phyloP scores from a whole-genome alignment of 2,329 filamentous ascomycete genomes.

The Hymenoscyphus fraxineus region DNA sequence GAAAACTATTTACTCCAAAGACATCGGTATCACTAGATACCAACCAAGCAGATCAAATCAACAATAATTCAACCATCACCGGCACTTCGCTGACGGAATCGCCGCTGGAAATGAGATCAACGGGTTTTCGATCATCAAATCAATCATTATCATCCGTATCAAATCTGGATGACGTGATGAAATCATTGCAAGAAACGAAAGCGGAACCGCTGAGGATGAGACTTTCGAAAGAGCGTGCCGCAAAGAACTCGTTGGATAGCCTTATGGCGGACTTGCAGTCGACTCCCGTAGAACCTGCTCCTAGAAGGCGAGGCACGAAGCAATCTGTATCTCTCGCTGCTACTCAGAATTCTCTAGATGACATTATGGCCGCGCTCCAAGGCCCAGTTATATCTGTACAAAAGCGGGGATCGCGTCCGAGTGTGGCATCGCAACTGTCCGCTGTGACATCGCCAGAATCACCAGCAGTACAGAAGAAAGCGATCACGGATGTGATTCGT shows the following conservation, averaged over 20 bases:
- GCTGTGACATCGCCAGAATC: background rate
- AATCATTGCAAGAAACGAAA: conserved; percentile 2
- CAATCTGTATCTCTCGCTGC: conserved; percentile 1
- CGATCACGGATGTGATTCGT: background rate
- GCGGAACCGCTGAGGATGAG: background rate
- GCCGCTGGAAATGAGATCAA: background rate
- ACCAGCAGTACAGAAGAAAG: background rate
- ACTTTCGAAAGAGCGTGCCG: background rate
- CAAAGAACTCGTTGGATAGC: conserved; percentile 14
- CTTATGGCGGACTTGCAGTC: conserved; percentile 13
- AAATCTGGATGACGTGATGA: conserved; percentile 5
- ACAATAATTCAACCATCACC: background rate
- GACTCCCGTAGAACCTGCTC: conserved; percentile 8
- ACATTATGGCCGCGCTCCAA: conserved; percentile 5
- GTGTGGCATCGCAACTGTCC: background rate
- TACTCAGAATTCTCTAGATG: conserved; percentile 4
- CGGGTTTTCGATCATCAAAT: background rate
- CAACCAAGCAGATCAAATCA: background rate
- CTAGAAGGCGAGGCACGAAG: conserved; percentile 10
- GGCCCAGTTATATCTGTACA: background rate
- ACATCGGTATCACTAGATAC: background rate
- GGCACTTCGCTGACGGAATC: background rate
- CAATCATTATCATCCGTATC: background rate
- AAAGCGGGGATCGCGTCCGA: background rate
- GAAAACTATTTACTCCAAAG: background rate